A percentile compares a stretch with the other conserved stretches of the same genome.
These are phyloP conservation scores for Fusarium bulbicola DNA, from an alignment of 2,329 filamentous ascomycete genomes.

Conservation along the genomic window DNA sequence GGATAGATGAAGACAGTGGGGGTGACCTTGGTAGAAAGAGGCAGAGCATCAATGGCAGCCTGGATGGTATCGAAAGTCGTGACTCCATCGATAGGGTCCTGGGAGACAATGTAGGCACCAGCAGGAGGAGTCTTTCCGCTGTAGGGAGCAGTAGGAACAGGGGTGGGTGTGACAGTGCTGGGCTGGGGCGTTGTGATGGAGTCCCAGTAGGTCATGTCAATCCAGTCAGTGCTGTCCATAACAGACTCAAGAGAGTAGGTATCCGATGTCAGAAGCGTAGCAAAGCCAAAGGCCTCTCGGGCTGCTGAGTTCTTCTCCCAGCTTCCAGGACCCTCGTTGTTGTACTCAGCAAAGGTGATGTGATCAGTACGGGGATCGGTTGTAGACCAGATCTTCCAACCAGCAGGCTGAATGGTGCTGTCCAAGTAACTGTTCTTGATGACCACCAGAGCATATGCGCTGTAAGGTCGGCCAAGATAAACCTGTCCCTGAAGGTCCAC, in stretches of 20 bases:
- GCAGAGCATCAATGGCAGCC: conserved; percentile 54
- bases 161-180: conserved; percentile 1
- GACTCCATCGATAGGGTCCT: conserved; percentile 28
- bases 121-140: conserved; percentile 50
- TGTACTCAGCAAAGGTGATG: conserved; percentile 67
- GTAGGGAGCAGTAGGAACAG: conserved; percentile 42
- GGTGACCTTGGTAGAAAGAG: conserved; percentile 36
- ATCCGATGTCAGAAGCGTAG: conserved; percentile 34
- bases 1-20: conserved; percentile 40
- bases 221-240: conserved; percentile 40
- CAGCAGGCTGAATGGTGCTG: conserved; percentile 33
- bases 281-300: conserved; percentile 27
- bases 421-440: conserved; percentile 60
- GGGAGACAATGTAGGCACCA: conserved; percentile 35
- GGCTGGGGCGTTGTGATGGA: conserved; percentile 35
- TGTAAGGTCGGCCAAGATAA: conserved; percentile 59
- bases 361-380: conserved; percentile 65
- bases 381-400: conserved; percentile 60
- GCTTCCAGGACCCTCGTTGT: conserved; percentile 59
- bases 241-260: conserved; percentile 21
- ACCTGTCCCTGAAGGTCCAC: conserved; percentile 46
- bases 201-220: conserved; percentile 36
- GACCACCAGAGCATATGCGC: conserved; percentile 55
- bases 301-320: conserved; percentile 38
- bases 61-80: conserved; percentile 21